These are phyloP conservation scores for Acorus calamus DNA, from an alignment of 106 monocot genomes.

Conservation along the genomic window DNA sequence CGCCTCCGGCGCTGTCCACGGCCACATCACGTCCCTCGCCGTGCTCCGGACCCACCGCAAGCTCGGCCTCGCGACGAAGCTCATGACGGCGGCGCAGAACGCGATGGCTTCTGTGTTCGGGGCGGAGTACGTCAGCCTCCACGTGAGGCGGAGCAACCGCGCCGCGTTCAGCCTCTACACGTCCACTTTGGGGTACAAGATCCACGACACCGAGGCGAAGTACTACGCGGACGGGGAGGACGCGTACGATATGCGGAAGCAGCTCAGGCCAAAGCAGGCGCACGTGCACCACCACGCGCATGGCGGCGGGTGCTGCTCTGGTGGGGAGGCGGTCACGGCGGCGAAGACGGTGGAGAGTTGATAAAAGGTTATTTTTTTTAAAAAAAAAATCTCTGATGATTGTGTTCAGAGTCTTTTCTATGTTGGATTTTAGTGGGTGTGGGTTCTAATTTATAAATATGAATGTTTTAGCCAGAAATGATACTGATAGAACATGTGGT, in stretches of 20 bases:
- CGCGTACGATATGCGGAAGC: constrained; percentile 69
- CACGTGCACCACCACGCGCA: constrained; percentile 9
- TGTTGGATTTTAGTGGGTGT: no score
- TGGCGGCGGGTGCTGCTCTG: constrained; percentile 21
- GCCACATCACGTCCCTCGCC: constrained; percentile 69
- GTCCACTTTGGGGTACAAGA: constrained; percentile 49
- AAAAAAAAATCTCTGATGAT: no score
- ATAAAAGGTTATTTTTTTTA: no score
- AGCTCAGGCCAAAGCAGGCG: constrained; percentile 11
- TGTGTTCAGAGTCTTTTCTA: no score
- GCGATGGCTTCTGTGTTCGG: constrained; percentile 62
- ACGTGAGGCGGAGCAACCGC: constrained; percentile 59
- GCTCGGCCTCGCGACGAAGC: constrained; percentile 67
- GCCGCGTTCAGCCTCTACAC: constrained; percentile 67
- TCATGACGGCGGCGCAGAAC: constrained; percentile 67
- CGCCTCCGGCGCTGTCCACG: constrained; percentile 5
- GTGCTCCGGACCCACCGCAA: constrained; percentile 67
- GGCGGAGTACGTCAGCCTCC: constrained; percentile 68
- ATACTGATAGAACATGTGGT: no score
- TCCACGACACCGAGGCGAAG: constrained; percentile 64
- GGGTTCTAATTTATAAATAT: no score
- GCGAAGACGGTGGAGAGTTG: background rate
- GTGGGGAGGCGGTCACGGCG: background rate
- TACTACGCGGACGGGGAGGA: constrained; percentile 80
- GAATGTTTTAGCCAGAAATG: no score